Conservation (phyloP, 768 basidiomycete genomes). For the Suillus luteus region DNA sequence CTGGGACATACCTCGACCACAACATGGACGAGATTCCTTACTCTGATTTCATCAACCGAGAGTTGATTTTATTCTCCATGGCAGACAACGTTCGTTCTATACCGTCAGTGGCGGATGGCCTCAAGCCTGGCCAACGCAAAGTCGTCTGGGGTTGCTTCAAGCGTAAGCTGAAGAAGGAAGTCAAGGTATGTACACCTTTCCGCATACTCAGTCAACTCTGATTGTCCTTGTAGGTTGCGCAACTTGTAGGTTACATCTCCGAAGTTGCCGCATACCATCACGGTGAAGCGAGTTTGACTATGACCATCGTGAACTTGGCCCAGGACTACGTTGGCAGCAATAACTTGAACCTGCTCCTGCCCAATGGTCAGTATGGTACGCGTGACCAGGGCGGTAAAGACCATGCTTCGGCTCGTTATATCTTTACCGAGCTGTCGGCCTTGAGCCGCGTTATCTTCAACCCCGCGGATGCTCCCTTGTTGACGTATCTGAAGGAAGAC, state of each 20-base stretch:
- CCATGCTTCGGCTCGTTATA: constrained; percentile 95
- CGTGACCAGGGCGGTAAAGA: constrained; percentile 94
- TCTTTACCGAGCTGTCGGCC: constrained; percentile 78
- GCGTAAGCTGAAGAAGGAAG: constrained; percentile 86
- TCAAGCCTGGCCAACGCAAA: constrained; percentile 97
- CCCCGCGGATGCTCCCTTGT: constrained; percentile 81
- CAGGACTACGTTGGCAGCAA: constrained; percentile 96
- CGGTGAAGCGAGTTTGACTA: constrained; percentile 84
- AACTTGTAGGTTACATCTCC: constrained; percentile 92
- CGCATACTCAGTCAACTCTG: background rate
- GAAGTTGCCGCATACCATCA: constrained; percentile 97
- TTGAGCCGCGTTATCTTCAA: constrained; percentile 81
- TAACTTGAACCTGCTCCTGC: constrained; percentile 85
- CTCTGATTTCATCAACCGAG: constrained; percentile 96
- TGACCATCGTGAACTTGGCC: constrained; percentile 92
- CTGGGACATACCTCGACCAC: constrained; percentile 94
- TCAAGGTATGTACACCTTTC: constrained; percentile 60
- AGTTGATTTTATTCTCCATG: constrained; percentile 98
- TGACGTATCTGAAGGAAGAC: constrained; percentile 85
- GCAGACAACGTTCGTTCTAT: constrained; percentile 99
- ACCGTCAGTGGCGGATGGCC: constrained; percentile 88
- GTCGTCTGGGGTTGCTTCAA: constrained; percentile 97
- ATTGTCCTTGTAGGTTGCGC: constrained; percentile 65
- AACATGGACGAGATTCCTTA: constrained; percentile 82
- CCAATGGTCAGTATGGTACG: constrained; percentile 95